These are phyloP conservation scores for Septoria petroselini DNA, from an alignment of 2,329 filamentous ascomycete genomes.

Conservation along the genomic window DNA sequence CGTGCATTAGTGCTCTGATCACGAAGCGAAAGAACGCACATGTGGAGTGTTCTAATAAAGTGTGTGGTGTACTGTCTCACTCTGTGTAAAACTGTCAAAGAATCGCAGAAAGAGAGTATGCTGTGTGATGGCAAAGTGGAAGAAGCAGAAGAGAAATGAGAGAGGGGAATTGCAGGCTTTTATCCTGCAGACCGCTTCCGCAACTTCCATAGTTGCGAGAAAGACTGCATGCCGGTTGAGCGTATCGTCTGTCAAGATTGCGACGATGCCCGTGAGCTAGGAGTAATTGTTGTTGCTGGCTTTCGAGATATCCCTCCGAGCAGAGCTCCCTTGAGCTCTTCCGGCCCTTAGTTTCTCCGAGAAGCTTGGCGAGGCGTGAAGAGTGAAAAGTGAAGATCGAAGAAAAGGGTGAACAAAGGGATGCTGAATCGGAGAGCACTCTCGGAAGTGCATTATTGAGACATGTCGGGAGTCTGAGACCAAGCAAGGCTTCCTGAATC, in stretches of 20 bases:
- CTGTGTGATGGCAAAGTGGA: constrained; percentile 12
- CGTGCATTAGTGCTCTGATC: not conserved
- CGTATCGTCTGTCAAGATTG: constrained; percentile 25
- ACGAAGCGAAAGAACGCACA: not conserved
- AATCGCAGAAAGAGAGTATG: not conserved
- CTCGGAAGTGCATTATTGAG: no score
- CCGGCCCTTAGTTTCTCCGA: constrained; percentile 14
- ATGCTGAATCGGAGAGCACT: no score
- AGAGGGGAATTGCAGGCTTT: constrained; percentile 19
- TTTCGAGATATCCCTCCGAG: constrained; percentile 13
- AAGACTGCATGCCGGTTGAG: constrained; percentile 17
- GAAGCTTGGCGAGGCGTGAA: not conserved
- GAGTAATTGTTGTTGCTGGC: constrained; percentile 22
- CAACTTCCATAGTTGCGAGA: constrained; percentile 21
- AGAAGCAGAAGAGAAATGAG: constrained; percentile 20
- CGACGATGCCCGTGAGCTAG: constrained; percentile 26
- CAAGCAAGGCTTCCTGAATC: no score
- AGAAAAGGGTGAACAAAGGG: no score
- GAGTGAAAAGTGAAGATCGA: no score
- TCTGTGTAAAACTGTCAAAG: not conserved
- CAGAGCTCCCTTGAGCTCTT: constrained; percentile 1
- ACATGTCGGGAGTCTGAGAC: no score
- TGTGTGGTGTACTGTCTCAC: not conserved
- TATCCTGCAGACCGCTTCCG: constrained; percentile 24
- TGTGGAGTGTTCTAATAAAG: constrained; percentile 38